Percentiles rank a stretch among this genome's conserved stretches.
Evolutionary conservation across 2,329 filamentous ascomycete genomes (phyloP).

Genomic region (Juglanconis sp.): DNA sequence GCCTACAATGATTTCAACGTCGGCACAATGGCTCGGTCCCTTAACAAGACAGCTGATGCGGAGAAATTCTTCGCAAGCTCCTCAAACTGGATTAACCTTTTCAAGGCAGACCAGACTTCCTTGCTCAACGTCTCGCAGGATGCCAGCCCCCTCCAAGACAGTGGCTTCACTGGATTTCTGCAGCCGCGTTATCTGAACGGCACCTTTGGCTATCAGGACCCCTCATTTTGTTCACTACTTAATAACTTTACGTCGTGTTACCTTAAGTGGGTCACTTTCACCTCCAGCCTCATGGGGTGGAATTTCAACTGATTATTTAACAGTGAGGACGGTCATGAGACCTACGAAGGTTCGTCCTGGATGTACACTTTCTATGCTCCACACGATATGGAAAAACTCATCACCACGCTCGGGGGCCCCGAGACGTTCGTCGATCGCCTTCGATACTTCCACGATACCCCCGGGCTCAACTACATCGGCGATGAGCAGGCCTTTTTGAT

Average conservation of each 20-base stretch:
- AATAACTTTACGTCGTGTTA: slow-evolving; percentile 31
- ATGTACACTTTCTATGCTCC: slow-evolving; percentile 61
- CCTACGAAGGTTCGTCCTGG: slow-evolving; percentile 67
- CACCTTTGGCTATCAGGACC: slow-evolving; percentile 65
- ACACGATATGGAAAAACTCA: slow-evolving; percentile 40
- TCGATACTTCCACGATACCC: slow-evolving; percentile 48
- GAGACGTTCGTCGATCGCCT: slow-evolving; percentile 51
- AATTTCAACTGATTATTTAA: background rate
- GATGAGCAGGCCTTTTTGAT: slow-evolving; percentile 57
- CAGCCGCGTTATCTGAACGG: slow-evolving; percentile 63
- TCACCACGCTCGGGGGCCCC: slow-evolving; percentile 52
- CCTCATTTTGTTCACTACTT: slow-evolving; percentile 56
- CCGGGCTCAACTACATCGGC: slow-evolving; percentile 36
- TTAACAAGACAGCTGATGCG: slow-evolving; percentile 52
- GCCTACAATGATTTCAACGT: slow-evolving; percentile 71
- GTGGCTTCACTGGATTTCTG: slow-evolving; percentile 63
- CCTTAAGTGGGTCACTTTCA: slow-evolving; percentile 12
- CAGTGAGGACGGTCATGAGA: slow-evolving; percentile 51
- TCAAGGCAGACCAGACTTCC: slow-evolving; percentile 54
- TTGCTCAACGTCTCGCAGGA: slow-evolving; percentile 24
- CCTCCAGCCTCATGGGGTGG: too few relatives aligned
- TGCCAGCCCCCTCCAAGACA: slow-evolving; percentile 36
- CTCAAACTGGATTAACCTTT: slow-evolving; percentile 64
- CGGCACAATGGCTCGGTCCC: slow-evolving; percentile 51
- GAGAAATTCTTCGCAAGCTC: slow-evolving; percentile 55